These are phyloP conservation scores for Penicillium subrubescens DNA, from an alignment of 495 filamentous ascomycete genomes.

Conservation along the genomic window DNA sequence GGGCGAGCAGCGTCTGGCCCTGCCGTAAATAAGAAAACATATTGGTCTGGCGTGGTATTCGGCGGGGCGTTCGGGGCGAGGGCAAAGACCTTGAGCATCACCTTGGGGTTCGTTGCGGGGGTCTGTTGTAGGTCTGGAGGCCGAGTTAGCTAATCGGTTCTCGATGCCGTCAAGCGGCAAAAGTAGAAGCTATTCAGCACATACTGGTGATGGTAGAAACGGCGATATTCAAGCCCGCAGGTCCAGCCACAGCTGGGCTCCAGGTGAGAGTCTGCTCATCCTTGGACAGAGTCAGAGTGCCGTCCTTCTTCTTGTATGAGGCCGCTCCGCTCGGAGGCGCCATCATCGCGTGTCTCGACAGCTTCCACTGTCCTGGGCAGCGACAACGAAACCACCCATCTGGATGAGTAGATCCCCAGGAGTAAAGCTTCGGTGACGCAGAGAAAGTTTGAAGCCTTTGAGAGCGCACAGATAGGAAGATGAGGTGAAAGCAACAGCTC, in stretches of 20 bases:
- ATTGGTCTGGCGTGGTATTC: conserved; percentile 60
- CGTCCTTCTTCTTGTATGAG: conserved; percentile 96
- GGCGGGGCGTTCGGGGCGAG: conserved; percentile 55
- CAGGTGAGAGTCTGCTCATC: conserved; percentile 76
- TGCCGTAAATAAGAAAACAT: conserved; percentile 87
- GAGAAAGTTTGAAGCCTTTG: conserved; percentile 33
- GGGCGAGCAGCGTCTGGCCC: conserved; percentile 71
- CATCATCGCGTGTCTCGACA: conserved; percentile 47
- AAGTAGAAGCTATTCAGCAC: conserved; percentile 22
- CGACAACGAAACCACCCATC: conserved; percentile 47
- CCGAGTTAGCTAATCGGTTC: background rate
- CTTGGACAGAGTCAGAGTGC: conserved; percentile 69
- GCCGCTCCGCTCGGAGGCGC: conserved; percentile 69
- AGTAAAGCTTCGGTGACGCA: conserved; percentile 14
- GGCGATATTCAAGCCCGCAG: conserved; percentile 64
- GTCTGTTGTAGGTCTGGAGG: conserved; percentile 81
- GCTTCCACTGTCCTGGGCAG: conserved; percentile 47
- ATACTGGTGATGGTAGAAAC: conserved; percentile 77
- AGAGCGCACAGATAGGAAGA: conserved; percentile 7
- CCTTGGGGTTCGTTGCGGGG: conserved; percentile 76
- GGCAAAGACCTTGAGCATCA: conserved; percentile 86
- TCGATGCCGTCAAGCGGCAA: conserved; percentile 4
- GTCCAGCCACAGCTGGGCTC: conserved; percentile 61
- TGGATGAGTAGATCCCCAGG: conserved; percentile 36
- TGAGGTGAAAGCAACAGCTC: conserved; percentile 14